Evolutionary conservation across 371 early-diverging fungal species (phyloP).

Genomic region (Mucor lusitanicus): DNA sequence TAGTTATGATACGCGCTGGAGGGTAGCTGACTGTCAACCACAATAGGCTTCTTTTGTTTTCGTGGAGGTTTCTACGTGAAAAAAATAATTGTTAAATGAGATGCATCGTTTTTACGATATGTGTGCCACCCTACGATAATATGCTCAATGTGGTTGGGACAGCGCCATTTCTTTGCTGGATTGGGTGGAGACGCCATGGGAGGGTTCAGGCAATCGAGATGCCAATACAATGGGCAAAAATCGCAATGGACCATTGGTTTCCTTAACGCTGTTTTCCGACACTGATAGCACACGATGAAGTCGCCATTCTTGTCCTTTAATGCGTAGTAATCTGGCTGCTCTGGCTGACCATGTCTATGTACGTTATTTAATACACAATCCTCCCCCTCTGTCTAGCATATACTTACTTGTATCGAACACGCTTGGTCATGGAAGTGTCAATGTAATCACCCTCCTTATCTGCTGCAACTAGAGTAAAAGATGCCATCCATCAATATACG

Average conservation of each 20-base stretch:
- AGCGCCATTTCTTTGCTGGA: constrained; percentile 76
- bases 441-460: constrained; percentile 64
- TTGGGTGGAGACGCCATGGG: constrained; percentile 70
- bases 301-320: constrained; percentile 56
- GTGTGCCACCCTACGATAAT: constrained; percentile 32
- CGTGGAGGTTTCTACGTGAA: constrained; percentile 38
- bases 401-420: constrained; percentile 31
- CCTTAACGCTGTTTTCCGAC: constrained; percentile 59
- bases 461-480: constrained; percentile 49
- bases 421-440: constrained; percentile 44
- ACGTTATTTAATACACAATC: neutral
- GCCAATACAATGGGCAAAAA: constrained; percentile 82
- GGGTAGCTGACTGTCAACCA: neutral
- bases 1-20: neutral
- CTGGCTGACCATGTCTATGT: constrained; percentile 34
- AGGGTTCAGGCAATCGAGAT: constrained; percentile 83
- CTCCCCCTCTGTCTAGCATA: neutral
- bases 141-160: constrained; percentile 86
- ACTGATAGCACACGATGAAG: constrained; percentile 62
- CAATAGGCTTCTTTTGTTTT: constrained; percentile 12
- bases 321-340: constrained; percentile 50
- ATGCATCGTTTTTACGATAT: too few relatives aligned
- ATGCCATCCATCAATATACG: neutral
- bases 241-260: constrained; percentile 76
- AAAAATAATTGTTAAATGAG: too few relatives aligned